Conservation (phyloP, 2,329 filamentous ascomycete species). For the Aspergillus spinulosporus region DNA sequence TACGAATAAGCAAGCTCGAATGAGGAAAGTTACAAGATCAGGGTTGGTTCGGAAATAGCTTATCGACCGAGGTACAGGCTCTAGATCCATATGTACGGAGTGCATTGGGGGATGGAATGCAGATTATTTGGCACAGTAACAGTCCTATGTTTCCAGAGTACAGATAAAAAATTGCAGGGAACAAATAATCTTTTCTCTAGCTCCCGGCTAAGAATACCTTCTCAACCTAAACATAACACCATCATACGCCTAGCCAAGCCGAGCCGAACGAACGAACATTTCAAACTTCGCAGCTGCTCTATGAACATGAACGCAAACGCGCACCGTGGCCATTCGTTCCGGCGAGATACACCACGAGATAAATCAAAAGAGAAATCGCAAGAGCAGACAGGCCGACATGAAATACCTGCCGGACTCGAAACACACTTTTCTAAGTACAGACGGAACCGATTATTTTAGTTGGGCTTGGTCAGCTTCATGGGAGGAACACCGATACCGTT, state of each 20-base stretch:
- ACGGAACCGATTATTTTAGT: not conserved
- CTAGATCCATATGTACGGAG: too few relatives aligned
- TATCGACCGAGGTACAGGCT: too few relatives aligned
- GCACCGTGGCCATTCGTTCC: slow-evolving; percentile 27
- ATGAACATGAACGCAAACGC: not conserved
- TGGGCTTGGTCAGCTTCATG: slow-evolving; percentile 40
- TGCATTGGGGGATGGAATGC: too few relatives aligned
- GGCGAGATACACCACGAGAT: slow-evolving; percentile 26
- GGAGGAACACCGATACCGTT: slow-evolving; percentile 76
- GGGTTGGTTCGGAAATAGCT: too few relatives aligned
- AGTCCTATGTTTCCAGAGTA: too few relatives aligned
- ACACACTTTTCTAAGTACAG: slow-evolving; percentile 20
- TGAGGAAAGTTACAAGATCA: too few relatives aligned
- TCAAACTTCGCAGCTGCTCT: slow-evolving; percentile 3
- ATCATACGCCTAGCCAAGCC: not conserved
- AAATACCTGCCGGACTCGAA: slow-evolving; percentile 3
- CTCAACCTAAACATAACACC: not conserved
- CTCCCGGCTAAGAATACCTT: not conserved
- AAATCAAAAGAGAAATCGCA: slow-evolving; percentile 9
- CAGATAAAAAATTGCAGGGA: not conserved
- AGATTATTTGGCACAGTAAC: too few relatives aligned
- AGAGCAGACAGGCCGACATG: slow-evolving; percentile 4
- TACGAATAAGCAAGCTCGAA: too few relatives aligned
- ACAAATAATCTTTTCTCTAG: not conserved
- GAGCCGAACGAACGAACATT: not conserved